Percentiles rank a stretch among this genome's conserved stretches.
Conservation (phyloP, 805 yeast species). For the Scheffersomyces amazonensis region DNA sequence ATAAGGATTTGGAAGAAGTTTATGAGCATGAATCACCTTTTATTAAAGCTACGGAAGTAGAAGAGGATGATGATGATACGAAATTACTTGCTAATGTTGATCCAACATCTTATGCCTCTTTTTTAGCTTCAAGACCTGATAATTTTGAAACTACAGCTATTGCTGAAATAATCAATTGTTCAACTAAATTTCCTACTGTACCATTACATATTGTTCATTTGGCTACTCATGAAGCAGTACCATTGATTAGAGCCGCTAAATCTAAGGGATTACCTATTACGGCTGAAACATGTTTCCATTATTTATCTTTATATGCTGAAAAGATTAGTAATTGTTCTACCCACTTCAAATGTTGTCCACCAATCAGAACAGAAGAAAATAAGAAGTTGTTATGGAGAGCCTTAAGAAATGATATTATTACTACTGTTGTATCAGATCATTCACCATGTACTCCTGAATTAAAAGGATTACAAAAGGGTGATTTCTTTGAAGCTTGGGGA, state of each 20-base stretch:
- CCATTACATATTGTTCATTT: slow-evolving; percentile 88
- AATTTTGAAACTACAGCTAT: slow-evolving; percentile 84
- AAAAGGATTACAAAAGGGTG: slow-evolving; percentile 78
- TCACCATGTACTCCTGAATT: slow-evolving; percentile 94
- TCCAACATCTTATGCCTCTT: slow-evolving; percentile 66
- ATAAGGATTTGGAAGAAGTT: slow-evolving; percentile 7
- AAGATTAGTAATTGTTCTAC: slow-evolving; percentile 74
- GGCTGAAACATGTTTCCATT: slow-evolving; percentile 95
- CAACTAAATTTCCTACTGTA: slow-evolving; percentile 54
- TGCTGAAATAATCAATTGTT: slow-evolving; percentile 61
- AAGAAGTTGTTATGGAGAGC: slow-evolving; percentile 78
- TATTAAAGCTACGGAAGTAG: slow-evolving; percentile 10
- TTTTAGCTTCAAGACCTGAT: slow-evolving; percentile 85
- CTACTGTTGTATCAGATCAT: slow-evolving; percentile 91
- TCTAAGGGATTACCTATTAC: slow-evolving; percentile 57
- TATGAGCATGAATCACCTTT: slow-evolving; percentile 23
- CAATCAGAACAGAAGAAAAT: slow-evolving; percentile 76
- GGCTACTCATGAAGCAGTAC: slow-evolving; percentile 82
- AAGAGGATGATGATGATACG: slow-evolving; percentile 28
- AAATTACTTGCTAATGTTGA: slow-evolving; percentile 45
- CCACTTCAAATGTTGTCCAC: slow-evolving; percentile 92
- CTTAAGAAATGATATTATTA: slow-evolving; percentile 57
- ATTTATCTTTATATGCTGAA: slow-evolving; percentile 75
- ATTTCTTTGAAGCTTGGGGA: slow-evolving; percentile 94
- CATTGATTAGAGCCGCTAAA: slow-evolving; percentile 67